These are phyloP conservation scores for Besnoitia besnoiti DNA, from an alignment of 169 alveolate species.

Conservation along the genomic window DNA sequence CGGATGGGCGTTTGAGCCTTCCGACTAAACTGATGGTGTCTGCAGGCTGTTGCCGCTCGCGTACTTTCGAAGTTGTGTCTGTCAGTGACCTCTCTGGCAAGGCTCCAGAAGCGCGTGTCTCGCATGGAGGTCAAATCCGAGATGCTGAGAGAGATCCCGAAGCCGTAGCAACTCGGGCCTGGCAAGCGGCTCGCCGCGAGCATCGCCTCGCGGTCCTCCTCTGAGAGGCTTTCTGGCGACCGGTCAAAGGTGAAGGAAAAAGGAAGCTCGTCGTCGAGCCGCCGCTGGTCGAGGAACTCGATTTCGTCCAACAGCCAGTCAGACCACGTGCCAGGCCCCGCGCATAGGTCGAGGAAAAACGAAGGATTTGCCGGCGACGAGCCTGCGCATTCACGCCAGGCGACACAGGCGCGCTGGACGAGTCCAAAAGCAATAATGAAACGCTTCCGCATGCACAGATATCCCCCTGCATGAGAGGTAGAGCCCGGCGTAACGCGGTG, in stretches of 20 bases:
- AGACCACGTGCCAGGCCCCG: slow-evolving; percentile 41
- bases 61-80: not conserved
- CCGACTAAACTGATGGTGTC: no score
- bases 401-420: no score
- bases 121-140: not conserved
- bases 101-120: slow-evolving; percentile 7
- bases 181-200: not conserved
- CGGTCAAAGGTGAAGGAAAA: not conserved
- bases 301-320: slow-evolving; percentile 39
- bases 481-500: no score
- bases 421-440: no score
- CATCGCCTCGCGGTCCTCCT: not conserved
- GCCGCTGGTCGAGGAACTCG: slow-evolving; percentile 11
- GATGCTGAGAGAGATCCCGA: slow-evolving; percentile 11
- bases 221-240: not conserved
- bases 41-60: not conserved
- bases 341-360: slow-evolving; percentile 26
- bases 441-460: no score
- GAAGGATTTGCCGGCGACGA: slow-evolving; percentile 20
- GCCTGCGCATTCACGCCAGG: no score
- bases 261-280: not conserved
- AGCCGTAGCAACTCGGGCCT: slow-evolving; percentile 26
- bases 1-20: no score
- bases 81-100: slow-evolving; percentile 26
- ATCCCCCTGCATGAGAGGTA: no score